Evolutionary conservation across 2,329 filamentous ascomycete genomes (phyloP), one percentile per base, ranked within the genome.

Genomic region (Aspergillus fijiensis): DNA sequence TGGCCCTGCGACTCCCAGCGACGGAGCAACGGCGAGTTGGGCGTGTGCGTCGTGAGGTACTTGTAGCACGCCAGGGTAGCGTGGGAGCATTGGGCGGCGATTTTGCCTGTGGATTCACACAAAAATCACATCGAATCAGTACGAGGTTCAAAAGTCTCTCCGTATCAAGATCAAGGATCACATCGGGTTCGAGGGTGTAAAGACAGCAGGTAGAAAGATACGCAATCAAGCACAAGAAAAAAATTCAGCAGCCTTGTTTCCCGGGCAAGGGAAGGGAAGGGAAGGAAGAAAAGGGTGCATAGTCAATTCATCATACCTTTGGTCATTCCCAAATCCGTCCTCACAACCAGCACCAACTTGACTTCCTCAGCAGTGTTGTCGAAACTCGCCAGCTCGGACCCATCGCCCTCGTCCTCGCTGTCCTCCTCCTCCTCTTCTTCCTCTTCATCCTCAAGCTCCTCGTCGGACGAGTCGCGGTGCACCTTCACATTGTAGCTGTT

Each of bases 61-160:
- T 97, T 98, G 87, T 96, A 99, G 85, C 94, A 98, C 58, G 94
- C 93, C 59, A 99, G 87, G 3, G 94, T 96, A n/a, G 95, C 95
- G 77, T 98, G 95, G 53, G 89, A 90, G 79, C 90, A 94, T 79
- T 98, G 95, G 7, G 95, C 95, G 59, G 92, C 95, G 70, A 98
- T 97, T 83, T 99, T 99, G 70, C 94, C 94, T 96, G 65, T 50
- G 9, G 27, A 49, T n/a, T n/a, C 42, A 23, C 47, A 4, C 19
- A n/a, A 19, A 14, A 39, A 16, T 48, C 10, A 19, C 14, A 33
- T 52, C 9, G 27, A 29, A 16, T 33, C 55, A 35, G 33, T 23
- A 23, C 23, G 23, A 23, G 23, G 23, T 35, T 52, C 25, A 48
- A 33, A 33, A 23, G 25, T 23, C n/a, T 23, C 27, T 19, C 39